phyloP scores from a whole-genome alignment of 2,329 filamentous ascomycete genomes.

The Sphaerostilbella broomeana region DNA sequence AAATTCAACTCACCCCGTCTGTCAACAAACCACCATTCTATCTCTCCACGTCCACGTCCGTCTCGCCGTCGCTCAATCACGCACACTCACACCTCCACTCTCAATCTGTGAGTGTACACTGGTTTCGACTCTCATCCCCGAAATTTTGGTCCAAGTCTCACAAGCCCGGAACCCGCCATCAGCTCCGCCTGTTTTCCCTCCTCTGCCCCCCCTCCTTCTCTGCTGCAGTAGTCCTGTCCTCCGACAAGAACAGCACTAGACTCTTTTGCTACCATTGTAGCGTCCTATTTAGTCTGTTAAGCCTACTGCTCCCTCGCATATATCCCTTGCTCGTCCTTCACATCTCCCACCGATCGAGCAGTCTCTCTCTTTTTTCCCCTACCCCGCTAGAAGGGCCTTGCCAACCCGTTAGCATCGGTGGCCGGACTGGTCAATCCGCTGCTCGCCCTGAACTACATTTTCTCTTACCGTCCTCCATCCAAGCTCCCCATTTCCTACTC shows the following conservation, averaged over 20 bases:
- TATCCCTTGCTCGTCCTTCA: neutral
- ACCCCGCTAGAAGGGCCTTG: neutral
- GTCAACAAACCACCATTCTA: no score
- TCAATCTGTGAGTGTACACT: neutral
- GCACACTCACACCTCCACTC: neutral
- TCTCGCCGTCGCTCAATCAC: neutral
- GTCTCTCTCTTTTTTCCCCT: neutral
- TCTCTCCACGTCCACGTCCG: neutral
- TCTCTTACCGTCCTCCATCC: no score
- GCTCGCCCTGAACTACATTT: neutral
- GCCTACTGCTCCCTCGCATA: conserved; percentile 1
- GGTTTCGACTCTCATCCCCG: neutral
- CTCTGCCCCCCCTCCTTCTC: conserved; percentile 3
- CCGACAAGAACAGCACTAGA: conserved; percentile 11
- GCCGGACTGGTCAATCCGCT: conserved; percentile 5
- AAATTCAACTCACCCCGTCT: no score
- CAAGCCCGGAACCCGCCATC: conserved; percentile 7
- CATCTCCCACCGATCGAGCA: conserved; percentile 4
- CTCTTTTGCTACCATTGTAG: conserved; percentile 4
- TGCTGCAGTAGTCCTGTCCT: no score
- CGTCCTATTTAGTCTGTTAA: conserved; percentile 2
- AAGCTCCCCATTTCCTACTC: neutral
- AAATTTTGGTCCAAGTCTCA: conserved; percentile 1
- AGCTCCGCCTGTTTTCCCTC: neutral
- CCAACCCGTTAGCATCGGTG: neutral